Evolutionary conservation across 2,329 filamentous ascomycete species (phyloP).

Genomic region (Microsporum audouinii): DNA sequence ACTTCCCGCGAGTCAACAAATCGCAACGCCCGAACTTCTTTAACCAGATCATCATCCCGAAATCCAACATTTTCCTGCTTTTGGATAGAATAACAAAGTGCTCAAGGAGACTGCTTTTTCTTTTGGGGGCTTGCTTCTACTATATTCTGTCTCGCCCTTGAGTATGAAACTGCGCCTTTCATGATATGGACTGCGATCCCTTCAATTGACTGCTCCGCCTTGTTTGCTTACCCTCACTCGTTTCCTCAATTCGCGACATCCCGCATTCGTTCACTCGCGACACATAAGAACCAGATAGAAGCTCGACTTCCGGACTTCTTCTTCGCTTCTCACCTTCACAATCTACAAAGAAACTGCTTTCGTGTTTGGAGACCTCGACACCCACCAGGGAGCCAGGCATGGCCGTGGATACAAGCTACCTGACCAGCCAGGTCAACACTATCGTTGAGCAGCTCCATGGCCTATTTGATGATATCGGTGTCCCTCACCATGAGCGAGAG

Average conservation of each 20-base stretch:
- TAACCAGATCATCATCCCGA: conserved; percentile 4
- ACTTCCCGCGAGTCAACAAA: conserved; percentile 24
- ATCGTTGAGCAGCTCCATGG: conserved; percentile 89
- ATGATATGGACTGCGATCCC: conserved; percentile 7
- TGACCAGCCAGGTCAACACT: conserved; percentile 87
- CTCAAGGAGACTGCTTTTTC: neutral
- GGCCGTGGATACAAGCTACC: conserved; percentile 78
- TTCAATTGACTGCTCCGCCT: conserved; percentile 6
- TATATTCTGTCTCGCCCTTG: neutral
- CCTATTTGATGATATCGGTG: conserved; percentile 93
- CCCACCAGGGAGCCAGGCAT: conserved; percentile 16
- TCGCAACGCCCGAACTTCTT: conserved; percentile 1
- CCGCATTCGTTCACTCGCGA: neutral
- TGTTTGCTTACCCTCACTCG: conserved; percentile 3
- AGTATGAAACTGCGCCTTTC: conserved; percentile 7
- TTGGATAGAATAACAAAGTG: neutral
- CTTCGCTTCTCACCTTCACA: too few species aligned
- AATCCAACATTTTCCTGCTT: neutral
- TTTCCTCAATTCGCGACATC: neutral
- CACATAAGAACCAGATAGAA: neutral
- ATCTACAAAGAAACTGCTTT: neutral
- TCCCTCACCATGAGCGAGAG: conserved; percentile 87
- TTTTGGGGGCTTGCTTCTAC: neutral
- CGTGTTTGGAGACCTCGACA: neutral
- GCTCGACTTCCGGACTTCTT: neutral